Conservation (phyloP, 2,329 filamentous ascomycete species). For the Knufia fluminis region DNA sequence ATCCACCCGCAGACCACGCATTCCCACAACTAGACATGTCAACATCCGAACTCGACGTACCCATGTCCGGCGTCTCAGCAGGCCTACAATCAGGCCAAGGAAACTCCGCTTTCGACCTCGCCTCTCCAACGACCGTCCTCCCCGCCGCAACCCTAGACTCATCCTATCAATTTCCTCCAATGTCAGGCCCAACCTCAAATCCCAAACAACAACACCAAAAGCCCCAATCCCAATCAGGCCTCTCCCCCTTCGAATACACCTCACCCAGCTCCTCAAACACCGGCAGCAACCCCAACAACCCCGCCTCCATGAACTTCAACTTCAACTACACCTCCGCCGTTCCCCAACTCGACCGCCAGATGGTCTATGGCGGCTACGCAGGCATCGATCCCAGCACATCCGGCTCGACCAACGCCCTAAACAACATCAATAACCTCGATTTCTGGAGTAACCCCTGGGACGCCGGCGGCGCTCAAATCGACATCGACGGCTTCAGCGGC, state of each 20-base stretch:
- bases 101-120: slow-evolving; percentile 19
- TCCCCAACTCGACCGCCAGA: slow-evolving; percentile 64
- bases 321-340: slow-evolving; percentile 33
- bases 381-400: slow-evolving; percentile 37
- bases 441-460: slow-evolving; percentile 27
- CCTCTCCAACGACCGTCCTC: slow-evolving; percentile 13
- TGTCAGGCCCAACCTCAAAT: neutral
- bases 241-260: slow-evolving; percentile 9
- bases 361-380: slow-evolving; percentile 65
- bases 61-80: slow-evolving; percentile 9
- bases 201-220: slow-evolving; percentile 12
- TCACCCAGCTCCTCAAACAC: slow-evolving; percentile 9
- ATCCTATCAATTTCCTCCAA: neutral
- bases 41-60: slow-evolving; percentile 6
- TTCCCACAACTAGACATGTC: neutral
- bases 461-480: slow-evolving; percentile 24
- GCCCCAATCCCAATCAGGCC: slow-evolving; percentile 12
- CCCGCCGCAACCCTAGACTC: neutral
- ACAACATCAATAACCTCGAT: slow-evolving; percentile 24
- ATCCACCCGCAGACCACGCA: neutral
- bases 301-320: slow-evolving; percentile 31
- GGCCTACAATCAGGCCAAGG: slow-evolving; percentile 7
- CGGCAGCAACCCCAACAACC: slow-evolving; percentile 25
- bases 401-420: slow-evolving; percentile 25
- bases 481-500: slow-evolving; percentile 27